Evolutionary conservation across 768 basidiomycete species (phyloP).

Genomic region (Suillus variegatus): DNA sequence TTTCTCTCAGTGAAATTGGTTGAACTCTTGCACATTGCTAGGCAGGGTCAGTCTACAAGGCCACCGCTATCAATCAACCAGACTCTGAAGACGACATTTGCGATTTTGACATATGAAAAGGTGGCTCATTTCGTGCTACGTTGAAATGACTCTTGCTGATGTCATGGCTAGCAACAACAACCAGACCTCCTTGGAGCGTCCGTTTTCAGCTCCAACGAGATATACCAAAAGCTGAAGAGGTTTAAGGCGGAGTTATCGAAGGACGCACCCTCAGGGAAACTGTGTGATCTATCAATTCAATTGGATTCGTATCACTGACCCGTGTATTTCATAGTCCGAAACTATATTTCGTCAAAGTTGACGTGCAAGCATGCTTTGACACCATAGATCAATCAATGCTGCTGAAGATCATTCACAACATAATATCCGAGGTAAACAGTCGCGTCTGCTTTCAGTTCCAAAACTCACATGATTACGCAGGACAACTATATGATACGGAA

Average conservation of each 20-base stretch:
- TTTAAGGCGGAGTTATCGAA: slow-evolving; percentile 59
- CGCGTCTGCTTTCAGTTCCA: not conserved
- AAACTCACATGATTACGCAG: slow-evolving; percentile 37
- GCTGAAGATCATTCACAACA: slow-evolving; percentile 67
- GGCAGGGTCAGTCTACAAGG: slow-evolving; percentile 32
- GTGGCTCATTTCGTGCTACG: slow-evolving; percentile 36
- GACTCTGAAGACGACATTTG: slow-evolving; percentile 79
- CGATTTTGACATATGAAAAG: slow-evolving; percentile 87
- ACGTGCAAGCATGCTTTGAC: slow-evolving; percentile 96
- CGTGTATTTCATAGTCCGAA: slow-evolving; percentile 58
- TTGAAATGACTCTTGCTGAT: not conserved
- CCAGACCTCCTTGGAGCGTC: slow-evolving; percentile 75
- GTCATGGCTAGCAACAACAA: slow-evolving; percentile 52
- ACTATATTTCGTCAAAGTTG: slow-evolving; percentile 95
- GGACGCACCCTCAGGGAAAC: slow-evolving; percentile 37
- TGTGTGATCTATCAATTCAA: slow-evolving; percentile 46
- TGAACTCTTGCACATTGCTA: not conserved
- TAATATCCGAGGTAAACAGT: slow-evolving; percentile 67
- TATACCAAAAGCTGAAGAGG: slow-evolving; percentile 70
- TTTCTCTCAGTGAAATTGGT: slow-evolving; percentile 26
- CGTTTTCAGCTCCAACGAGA: slow-evolving; percentile 80
- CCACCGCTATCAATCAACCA: slow-evolving; percentile 79
- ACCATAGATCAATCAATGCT: slow-evolving; percentile 90
- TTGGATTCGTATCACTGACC: not conserved
- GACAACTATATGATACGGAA: slow-evolving; percentile 72